Base-by-base conservation (phyloP, 1,284 basidiomycete genomes). In the Naganishia sp. region DNA sequence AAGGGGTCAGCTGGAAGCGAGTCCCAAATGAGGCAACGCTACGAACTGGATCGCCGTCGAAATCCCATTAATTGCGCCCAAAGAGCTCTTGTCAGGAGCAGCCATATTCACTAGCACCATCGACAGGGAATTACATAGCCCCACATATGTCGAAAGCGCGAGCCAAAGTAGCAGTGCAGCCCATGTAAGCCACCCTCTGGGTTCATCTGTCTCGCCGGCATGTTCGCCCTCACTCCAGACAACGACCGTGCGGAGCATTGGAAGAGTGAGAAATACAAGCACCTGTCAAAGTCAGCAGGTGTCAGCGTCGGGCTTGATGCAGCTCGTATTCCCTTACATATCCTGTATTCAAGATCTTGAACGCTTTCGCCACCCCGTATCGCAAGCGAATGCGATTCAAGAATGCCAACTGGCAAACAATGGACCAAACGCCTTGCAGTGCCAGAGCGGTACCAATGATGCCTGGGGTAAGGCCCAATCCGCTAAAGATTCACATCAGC, bases 41-140 rank as follows among this genome's bases (percentile, higher is more conserved):
- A 61, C 57, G 28, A 9, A 74, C 73, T 72, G 62, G 72, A 76
- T 72, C 15, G 76, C 74, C 0, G 76, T 77, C 9, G 68, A 67
- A 23, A 78, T 74, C 3, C 77, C 77, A 54, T 78, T 77, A n/a
- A 78, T 72, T n/a, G 74, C 75, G 1, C 77, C 77, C 7, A 77
- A 62, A 17, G 77, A 73, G 11, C 72, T 70, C 50, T 70, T 71
- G 61, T 77, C 75, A 2, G 77, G 77, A 57, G 73, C 71, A 4
- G 71, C 67, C 66, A 72, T 71, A 61, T 78, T 78, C 50, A 78
- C 72, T 11, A 78, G 63, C 5, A 76, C 77, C 76, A 77, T 78
- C 55, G 75, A 67, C 9, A 77, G 55, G 47, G 71, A 72, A 23
- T 69, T 71, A 17, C 70, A 66, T 68, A 78, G 68, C 1, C 69